These are phyloP conservation scores for Apophysomyces variabilis DNA, from an alignment of 371 early-diverging fungal genomes.

Conservation along the genomic window DNA sequence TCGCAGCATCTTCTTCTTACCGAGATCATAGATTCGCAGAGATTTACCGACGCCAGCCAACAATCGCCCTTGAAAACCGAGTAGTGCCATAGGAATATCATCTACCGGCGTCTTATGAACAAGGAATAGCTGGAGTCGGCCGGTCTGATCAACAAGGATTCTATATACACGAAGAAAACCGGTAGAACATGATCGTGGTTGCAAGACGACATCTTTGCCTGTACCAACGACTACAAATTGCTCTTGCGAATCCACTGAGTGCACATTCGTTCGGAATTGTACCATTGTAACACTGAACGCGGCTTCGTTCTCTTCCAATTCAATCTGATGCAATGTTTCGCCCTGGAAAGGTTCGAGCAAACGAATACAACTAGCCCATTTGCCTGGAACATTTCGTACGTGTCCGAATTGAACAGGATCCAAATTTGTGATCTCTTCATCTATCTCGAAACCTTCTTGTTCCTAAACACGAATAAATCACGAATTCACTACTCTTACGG, in stretches of 20 bases:
- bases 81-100: slow-evolving; percentile 83
- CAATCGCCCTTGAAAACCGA: slow-evolving; percentile 88
- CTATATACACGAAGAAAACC: slow-evolving; percentile 83
- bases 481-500: neutral
- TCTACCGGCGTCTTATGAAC: slow-evolving; percentile 89
- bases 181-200: slow-evolving; percentile 72
- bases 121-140: slow-evolving; percentile 62
- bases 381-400: slow-evolving; percentile 68
- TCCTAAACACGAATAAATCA: slow-evolving; percentile 27
- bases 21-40: slow-evolving; percentile 92
- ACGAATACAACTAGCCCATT: slow-evolving; percentile 91
- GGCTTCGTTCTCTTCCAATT: slow-evolving; percentile 88
- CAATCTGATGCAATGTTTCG: slow-evolving; percentile 70
- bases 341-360: slow-evolving; percentile 85
- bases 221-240: slow-evolving; percentile 87
- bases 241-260: slow-evolving; percentile 40
- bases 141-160: slow-evolving; percentile 64
- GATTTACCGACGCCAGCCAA: slow-evolving; percentile 88
- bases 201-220: slow-evolving; percentile 70
- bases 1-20: slow-evolving; percentile 88
- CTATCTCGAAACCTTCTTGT: slow-evolving; percentile 57
- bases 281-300: slow-evolving; percentile 83
- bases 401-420: slow-evolving; percentile 73
- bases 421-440: slow-evolving; percentile 51
- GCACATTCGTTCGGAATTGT: slow-evolving; percentile 70